Evolutionary conservation across 768 basidiomycete genomes (phyloP).

Genomic region (Rhodotorula taiwanensis): DNA sequence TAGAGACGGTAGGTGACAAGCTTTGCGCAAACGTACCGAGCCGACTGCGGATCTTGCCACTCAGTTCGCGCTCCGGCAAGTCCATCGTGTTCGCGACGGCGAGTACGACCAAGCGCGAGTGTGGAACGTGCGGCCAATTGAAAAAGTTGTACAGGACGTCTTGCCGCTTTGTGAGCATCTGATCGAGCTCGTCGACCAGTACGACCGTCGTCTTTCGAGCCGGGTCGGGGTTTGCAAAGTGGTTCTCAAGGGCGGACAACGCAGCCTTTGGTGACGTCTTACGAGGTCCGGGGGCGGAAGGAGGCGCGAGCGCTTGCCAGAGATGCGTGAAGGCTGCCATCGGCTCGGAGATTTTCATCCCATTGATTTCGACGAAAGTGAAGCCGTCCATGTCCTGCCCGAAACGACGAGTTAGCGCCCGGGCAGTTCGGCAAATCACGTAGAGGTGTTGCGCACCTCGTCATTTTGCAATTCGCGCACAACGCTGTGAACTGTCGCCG

Average conservation of each 20-base stretch:
- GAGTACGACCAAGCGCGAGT: conserved; percentile 84
- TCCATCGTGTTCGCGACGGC: conserved; percentile 99
- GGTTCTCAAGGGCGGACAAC: conserved; percentile 63
- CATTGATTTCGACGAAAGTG: conserved; percentile 96
- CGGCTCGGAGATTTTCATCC: conserved; percentile 85
- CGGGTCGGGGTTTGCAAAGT: conserved; percentile 70
- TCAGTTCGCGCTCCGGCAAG: conserved; percentile 87
- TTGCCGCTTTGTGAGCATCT: conserved; percentile 89
- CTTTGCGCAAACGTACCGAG: conserved; percentile 67
- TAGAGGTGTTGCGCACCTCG: conserved; percentile 52
- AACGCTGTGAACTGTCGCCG: conserved; percentile 91
- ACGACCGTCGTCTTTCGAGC: conserved; percentile 86
- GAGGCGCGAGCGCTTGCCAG: conserved; percentile 82
- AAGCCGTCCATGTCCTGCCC: conserved; percentile 83
- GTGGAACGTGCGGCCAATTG: conserved; percentile 91
- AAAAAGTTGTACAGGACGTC: conserved; percentile 99
- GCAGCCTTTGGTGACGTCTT: conserved; percentile 71
- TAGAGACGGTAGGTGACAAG: not conserved
- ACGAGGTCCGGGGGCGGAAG: conserved; percentile 43
- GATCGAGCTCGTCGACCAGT: conserved; percentile 97
- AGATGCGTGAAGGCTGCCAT: conserved; percentile 83
- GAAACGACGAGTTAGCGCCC: not conserved
- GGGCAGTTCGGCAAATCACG: not conserved
- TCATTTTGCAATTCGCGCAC: conserved; percentile 77
- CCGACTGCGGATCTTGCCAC: conserved; percentile 82